phyloP scores from a whole-genome alignment of 208 protist species.

The Trichomonas vaginalis region DNA sequence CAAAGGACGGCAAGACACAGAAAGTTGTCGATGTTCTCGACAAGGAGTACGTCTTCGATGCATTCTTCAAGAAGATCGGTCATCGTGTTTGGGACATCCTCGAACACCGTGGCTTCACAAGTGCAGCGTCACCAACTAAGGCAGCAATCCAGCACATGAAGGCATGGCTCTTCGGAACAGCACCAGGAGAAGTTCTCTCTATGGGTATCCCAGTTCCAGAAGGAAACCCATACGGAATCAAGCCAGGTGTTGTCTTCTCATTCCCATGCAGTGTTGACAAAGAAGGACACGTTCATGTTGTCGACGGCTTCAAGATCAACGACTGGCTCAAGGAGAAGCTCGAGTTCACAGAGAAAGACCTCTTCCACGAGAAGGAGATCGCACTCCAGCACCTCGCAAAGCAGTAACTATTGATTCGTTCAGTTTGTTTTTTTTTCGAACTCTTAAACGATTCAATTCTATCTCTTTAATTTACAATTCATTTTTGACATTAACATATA shows the following conservation, averaged over 20 bases:
- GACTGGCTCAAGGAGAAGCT: constrained; percentile 34
- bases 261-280: neutral
- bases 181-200: constrained; percentile 47
- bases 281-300: constrained; percentile 31
- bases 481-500: too few species aligned
- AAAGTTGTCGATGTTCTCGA: constrained; percentile 45
- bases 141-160: constrained; percentile 49
- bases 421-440: too few species aligned
- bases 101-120: constrained; percentile 53
- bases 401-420: too few species aligned
- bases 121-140: constrained; percentile 69
- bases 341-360: constrained; percentile 35
- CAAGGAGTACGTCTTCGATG: constrained; percentile 47
- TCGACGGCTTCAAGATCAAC: constrained; percentile 42
- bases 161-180: constrained; percentile 53
- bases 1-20: constrained; percentile 23
- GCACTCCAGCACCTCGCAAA: neutral
- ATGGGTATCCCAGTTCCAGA: constrained; percentile 63
- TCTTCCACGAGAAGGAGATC: constrained; percentile 26
- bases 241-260: constrained; percentile 67
- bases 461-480: too few species aligned
- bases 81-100: constrained; percentile 70
- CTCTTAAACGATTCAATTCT: too few species aligned
- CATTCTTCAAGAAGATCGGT: constrained; percentile 62
- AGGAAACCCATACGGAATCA: constrained; percentile 64